These are phyloP conservation scores for Globisporangium cylindrosporum DNA, from an alignment of 352 stramenopile genomes.

Conservation along the genomic window DNA sequence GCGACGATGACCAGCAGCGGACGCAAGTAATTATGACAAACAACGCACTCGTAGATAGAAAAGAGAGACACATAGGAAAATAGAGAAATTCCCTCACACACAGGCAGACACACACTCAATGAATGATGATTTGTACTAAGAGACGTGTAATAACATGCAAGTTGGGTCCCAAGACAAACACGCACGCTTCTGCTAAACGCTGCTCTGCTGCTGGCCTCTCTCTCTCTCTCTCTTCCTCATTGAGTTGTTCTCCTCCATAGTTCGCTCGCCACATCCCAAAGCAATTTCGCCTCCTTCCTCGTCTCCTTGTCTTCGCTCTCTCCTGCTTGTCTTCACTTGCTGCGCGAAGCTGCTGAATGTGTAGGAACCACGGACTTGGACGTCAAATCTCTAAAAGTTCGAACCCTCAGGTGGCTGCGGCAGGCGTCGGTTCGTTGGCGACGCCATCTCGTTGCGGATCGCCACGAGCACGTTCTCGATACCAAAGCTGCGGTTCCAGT, in stretches of 20 bases:
- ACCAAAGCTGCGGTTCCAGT: constrained; percentile 86
- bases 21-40: background rate
- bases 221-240: constrained; percentile 5
- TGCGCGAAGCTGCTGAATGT: too few relatives aligned
- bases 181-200: background rate
- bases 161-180: background rate
- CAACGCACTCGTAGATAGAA: background rate
- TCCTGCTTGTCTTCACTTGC: background rate
- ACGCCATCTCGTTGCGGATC: constrained; percentile 89
- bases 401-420: constrained; percentile 89
- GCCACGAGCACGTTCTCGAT: constrained; percentile 90
- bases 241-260: background rate
- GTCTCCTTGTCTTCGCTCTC: background rate
- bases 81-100: background rate
- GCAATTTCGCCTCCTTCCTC: background rate
- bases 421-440: constrained; percentile 84
- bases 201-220: background rate
- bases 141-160: constrained; percentile 13
- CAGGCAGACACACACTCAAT: background rate
- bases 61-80: background rate
- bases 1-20: background rate
- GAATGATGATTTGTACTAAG: constrained; percentile 6
- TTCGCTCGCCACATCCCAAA: background rate
- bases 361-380: background rate
- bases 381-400: constrained; percentile 78